Percentiles rank a stretch among this genome's conserved stretches.
Evolutionary conservation across 2,329 filamentous ascomycete species (phyloP).

Genomic region (Cladosporium oxysporum): DNA sequence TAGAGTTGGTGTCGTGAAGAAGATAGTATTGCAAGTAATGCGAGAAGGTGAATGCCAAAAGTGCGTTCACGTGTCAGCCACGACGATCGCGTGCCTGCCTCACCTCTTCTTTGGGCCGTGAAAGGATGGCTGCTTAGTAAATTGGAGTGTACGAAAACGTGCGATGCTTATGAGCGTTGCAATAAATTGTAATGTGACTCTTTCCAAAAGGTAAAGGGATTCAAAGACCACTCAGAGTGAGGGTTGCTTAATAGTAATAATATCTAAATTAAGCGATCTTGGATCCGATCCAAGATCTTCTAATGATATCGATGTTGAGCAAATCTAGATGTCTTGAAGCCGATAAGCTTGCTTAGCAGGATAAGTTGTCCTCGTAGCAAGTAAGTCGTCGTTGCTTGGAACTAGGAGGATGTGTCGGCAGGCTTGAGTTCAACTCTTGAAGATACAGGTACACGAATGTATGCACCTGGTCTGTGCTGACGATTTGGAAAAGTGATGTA

Average conservation of each 20-base stretch:
- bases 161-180: not conserved
- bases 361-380: not conserved
- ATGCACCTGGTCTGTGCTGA: not conserved
- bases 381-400: not conserved
- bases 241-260: not conserved
- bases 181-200: not conserved
- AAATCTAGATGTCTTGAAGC: not conserved
- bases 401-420: not conserved
- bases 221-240: not conserved
- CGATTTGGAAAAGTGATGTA: not conserved
- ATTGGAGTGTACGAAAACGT: not conserved
- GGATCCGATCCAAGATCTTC: not conserved
- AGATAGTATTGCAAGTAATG: not conserved
- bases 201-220: not conserved
- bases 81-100: not conserved
- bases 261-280: not conserved
- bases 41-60: not conserved
- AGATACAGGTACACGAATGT: not conserved
- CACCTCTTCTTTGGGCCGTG: not conserved
- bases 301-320: not conserved
- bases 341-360: not conserved
- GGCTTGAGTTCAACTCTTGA: not conserved
- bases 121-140: not conserved
- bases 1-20: not conserved
- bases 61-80: not conserved